These are phyloP conservation scores for Peribolospora kevripleyi DNA, from an alignment of 768 basidiomycete genomes.

Conservation along the genomic window DNA sequence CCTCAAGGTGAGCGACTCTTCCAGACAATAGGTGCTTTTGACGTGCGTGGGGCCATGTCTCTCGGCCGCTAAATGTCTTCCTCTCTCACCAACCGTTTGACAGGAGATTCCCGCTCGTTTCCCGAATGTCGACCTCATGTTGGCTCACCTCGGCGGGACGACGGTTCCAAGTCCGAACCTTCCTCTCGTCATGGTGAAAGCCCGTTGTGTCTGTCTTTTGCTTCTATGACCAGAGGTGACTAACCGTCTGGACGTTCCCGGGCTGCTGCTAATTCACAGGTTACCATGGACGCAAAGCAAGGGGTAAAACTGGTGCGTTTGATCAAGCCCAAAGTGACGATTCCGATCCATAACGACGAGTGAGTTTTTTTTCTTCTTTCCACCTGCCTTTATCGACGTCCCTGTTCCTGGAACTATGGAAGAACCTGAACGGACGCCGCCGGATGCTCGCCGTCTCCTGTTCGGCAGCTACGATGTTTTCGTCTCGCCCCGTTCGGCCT, in stretches of 20 bases:
- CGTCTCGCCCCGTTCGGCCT: constrained; percentile 16
- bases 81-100: neutral
- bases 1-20: constrained; percentile 10
- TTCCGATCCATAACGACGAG: constrained; percentile 18
- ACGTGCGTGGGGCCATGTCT: too few relatives aligned
- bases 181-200: constrained; percentile 13
- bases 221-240: neutral
- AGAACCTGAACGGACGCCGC: neutral
- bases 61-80: neutral
- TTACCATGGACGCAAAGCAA: constrained; percentile 20
- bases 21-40: neutral
- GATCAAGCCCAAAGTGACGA: constrained; percentile 18
- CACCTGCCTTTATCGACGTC: neutral
- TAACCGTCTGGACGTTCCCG: neutral
- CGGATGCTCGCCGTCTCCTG: neutral
- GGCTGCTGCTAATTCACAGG: neutral
- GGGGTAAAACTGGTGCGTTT: constrained; percentile 18
- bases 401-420: neutral
- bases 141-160: constrained; percentile 20
- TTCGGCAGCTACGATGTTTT: constrained; percentile 14
- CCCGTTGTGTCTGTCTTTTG: neutral
- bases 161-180: constrained; percentile 16
- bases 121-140: constrained; percentile 18
- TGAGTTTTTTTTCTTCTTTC: neutral
- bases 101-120: constrained; percentile 17